Evolutionary conservation across 177 flowering plant genomes (phyloP).

Genomic region (Vitis hybrid): DNA sequence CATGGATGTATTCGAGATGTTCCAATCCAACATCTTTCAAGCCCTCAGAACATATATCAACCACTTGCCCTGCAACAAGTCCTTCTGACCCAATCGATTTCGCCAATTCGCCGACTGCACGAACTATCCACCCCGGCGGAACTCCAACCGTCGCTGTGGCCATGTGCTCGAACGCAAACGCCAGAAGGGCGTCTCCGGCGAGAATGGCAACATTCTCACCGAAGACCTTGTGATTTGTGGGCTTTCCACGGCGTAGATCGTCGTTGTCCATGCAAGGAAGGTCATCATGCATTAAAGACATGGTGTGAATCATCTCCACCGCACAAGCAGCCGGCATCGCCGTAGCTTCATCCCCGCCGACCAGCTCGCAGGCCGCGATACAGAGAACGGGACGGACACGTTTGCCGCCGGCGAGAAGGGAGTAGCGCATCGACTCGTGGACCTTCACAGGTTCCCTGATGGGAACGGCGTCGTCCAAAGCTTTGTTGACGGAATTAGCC

Average conservation of each 20-base stretch:
- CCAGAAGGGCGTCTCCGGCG: conserved; percentile 68
- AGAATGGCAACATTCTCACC: conserved; percentile 70
- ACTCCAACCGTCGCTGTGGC: conserved; percentile 43
- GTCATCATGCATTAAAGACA: conserved; percentile 78
- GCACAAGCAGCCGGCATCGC: conserved; percentile 78
- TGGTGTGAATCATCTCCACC: conserved; percentile 81
- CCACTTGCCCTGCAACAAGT: conserved; percentile 73
- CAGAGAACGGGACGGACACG: conserved; percentile 73
- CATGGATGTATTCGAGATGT: conserved; percentile 58
- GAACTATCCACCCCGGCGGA: conserved; percentile 31
- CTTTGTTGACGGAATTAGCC: conserved; percentile 49
- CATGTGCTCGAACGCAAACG: conserved; percentile 64
- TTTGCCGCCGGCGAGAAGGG: conserved; percentile 76
- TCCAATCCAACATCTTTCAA: conserved; percentile 49
- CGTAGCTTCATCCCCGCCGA: conserved; percentile 46
- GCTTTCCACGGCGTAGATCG: conserved; percentile 69
- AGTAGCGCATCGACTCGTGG: conserved; percentile 78
- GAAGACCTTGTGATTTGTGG: conserved; percentile 66
- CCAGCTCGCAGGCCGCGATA: conserved; percentile 74
- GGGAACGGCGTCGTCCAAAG: conserved; percentile 52
- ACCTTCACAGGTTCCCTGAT: conserved; percentile 46
- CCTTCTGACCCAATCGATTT: conserved; percentile 58
- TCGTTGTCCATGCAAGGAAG: conserved; percentile 80
- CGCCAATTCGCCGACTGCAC: conserved; percentile 56
- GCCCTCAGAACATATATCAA: conserved; percentile 56